These are phyloP conservation scores for Phytophthora multivora DNA, from an alignment of 352 stramenopile species.

Conservation along the genomic window DNA sequence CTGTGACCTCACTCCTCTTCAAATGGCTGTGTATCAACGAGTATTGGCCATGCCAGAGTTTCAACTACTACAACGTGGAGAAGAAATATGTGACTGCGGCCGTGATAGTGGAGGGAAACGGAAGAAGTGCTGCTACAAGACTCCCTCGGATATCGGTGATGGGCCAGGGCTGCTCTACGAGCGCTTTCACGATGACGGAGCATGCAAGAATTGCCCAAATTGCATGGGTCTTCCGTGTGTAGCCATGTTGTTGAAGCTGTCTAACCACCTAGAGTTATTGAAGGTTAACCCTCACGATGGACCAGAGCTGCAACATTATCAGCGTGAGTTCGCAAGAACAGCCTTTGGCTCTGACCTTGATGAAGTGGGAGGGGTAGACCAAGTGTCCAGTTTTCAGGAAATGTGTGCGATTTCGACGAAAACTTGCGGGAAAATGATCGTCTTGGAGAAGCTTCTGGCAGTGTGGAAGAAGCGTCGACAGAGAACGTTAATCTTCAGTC, in stretches of 20 bases:
- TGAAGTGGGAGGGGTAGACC: slow-evolving; percentile 57
- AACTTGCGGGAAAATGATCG: slow-evolving; percentile 85
- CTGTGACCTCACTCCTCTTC: slow-evolving; percentile 73
- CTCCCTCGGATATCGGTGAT: slow-evolving; percentile 33
- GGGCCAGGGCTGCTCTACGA: slow-evolving; percentile 57
- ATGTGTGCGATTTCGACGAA: slow-evolving; percentile 62
- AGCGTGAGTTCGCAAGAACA: slow-evolving; percentile 54
- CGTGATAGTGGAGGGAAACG: slow-evolving; percentile 58
- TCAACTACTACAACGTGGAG: slow-evolving; percentile 61
- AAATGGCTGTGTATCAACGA: slow-evolving; percentile 72
- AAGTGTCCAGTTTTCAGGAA: slow-evolving; percentile 62
- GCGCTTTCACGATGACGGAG: slow-evolving; percentile 56
- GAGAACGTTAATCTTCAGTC: slow-evolving; percentile 78
- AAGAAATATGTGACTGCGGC: slow-evolving; percentile 70
- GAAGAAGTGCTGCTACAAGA: slow-evolving; percentile 72
- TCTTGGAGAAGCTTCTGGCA: slow-evolving; percentile 71
- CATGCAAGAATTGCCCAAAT: slow-evolving; percentile 68
- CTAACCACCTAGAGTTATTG: slow-evolving; percentile 81
- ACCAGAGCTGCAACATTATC: slow-evolving; percentile 56
- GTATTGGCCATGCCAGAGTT: slow-evolving; percentile 79
- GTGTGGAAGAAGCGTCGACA: slow-evolving; percentile 69
- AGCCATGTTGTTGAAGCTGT: slow-evolving; percentile 76
- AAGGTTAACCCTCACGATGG: slow-evolving; percentile 71
- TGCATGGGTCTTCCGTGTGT: slow-evolving; percentile 78
- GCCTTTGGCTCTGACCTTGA: slow-evolving; percentile 67